Conservation (phyloP, 2,329 filamentous ascomycete species). For the Malbranchea cinnamomea region DNA sequence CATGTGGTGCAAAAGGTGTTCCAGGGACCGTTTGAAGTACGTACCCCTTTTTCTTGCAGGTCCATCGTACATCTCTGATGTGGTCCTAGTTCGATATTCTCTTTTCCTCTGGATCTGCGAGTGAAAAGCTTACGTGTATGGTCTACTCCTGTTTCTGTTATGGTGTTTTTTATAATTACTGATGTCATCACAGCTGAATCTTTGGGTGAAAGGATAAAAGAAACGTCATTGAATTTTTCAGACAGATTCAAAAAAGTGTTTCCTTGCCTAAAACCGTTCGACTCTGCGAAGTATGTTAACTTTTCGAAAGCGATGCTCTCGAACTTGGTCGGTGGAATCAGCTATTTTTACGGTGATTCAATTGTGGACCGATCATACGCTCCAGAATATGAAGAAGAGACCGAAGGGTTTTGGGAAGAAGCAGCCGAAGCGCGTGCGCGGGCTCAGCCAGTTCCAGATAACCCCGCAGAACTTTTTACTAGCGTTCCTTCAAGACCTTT, state of each 20-base stretch:
- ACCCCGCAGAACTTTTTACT: conserved; percentile 78
- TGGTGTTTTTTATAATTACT: conserved; percentile 1
- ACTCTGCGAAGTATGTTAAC: conserved; percentile 52
- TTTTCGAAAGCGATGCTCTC: conserved; percentile 89
- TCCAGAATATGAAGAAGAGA: conserved; percentile 87
- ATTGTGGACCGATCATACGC: conserved; percentile 83
- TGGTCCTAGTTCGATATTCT: conserved; percentile 65
- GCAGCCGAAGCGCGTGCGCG: conserved; percentile 62
- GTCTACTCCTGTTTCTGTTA: conserved; percentile 1
- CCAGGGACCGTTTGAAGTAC: conserved; percentile 61
- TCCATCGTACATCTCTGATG: conserved; percentile 3
- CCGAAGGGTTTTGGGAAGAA: conserved; percentile 91
- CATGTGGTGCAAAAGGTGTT: conserved; percentile 89
- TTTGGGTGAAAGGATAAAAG: conserved; percentile 54
- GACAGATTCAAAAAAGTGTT: conserved; percentile 61
- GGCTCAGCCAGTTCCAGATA: conserved; percentile 55
- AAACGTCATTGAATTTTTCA: conserved; percentile 52
- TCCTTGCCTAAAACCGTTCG: conserved; percentile 61
- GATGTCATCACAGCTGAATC: conserved; percentile 35
- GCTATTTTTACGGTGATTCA: conserved; percentile 83
- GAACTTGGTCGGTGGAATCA: conserved; percentile 84
- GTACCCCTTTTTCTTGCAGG: conserved; percentile 3
- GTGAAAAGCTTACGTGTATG: conserved; percentile 37
- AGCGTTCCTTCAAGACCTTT: conserved; percentile 86
- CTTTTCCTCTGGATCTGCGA: conserved; percentile 64